Evolutionary conservation across 495 filamentous ascomycete genomes (phyloP).

Genomic region (Saxophila tyrrhenica): DNA sequence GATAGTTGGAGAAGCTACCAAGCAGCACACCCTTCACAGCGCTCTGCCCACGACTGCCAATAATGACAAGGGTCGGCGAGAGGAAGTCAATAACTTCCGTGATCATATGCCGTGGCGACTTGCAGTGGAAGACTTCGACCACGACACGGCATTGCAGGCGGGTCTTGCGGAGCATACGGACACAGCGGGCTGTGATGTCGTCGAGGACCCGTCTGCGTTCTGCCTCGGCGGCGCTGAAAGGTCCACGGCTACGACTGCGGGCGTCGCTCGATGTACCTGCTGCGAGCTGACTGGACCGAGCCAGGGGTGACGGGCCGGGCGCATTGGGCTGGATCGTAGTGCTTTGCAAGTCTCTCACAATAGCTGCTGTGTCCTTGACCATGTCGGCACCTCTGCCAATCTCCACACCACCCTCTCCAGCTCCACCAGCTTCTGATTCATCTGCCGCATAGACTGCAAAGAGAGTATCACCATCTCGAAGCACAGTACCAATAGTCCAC

Average conservation of each 20-base stretch:
- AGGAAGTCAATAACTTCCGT: conserved; percentile 66
- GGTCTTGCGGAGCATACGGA: conserved; percentile 78
- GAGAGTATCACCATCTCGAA: conserved; percentile 88
- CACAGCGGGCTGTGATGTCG: conserved; percentile 65
- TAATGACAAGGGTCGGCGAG: conserved; percentile 82
- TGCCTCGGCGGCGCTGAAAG: conserved; percentile 42
- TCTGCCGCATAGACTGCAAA: conserved; percentile 84
- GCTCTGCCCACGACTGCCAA: conserved; percentile 80
- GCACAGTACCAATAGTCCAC: conserved; percentile 94
- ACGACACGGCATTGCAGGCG: conserved; percentile 80
- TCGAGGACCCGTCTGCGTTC: conserved; percentile 67
- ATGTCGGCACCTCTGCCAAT: conserved; percentile 50
- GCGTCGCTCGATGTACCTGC: not conserved
- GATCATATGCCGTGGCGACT: conserved; percentile 57
- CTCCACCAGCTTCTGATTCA: conserved; percentile 57
- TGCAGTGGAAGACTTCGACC: conserved; percentile 95
- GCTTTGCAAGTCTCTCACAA: conserved; percentile 24
- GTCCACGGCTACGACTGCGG: conserved; percentile 4
- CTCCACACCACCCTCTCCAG: conserved; percentile 34
- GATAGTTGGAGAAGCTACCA: conserved; percentile 92
- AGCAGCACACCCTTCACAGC: conserved; percentile 88
- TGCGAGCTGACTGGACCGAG: not conserved
- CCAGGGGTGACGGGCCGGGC: conserved; percentile 18
- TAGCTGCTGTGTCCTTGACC: conserved; percentile 57
- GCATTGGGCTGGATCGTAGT: conserved; percentile 7